Conservation (phyloP, 768 basidiomycete species). For the Astraeus odoratus region DNA sequence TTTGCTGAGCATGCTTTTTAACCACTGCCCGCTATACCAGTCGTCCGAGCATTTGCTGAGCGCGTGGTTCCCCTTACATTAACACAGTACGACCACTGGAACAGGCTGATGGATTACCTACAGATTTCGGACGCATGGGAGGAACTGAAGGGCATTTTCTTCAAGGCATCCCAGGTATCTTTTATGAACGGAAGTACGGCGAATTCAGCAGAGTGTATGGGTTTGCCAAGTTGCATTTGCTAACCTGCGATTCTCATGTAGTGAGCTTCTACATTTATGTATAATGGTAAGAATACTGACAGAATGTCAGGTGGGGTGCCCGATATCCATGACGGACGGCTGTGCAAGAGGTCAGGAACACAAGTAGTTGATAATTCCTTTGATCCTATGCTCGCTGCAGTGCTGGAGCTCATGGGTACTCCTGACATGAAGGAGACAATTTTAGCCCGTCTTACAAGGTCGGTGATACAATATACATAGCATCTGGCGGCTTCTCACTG, state of each 20-base stretch:
- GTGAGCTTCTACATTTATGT: conserved; percentile 27
- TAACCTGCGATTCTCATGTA: conserved; percentile 58
- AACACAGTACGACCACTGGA: conserved; percentile 72
- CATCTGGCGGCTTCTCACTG: no score
- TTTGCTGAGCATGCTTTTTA: not conserved
- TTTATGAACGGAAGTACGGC: conserved; percentile 56
- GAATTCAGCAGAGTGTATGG: conserved; percentile 57
- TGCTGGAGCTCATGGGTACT: conserved; percentile 61
- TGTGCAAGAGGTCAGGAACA: conserved; percentile 45
- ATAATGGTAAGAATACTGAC: not conserved
- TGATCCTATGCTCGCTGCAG: conserved; percentile 18
- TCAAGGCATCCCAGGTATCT: conserved; percentile 60
- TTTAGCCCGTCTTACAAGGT: conserved; percentile 50
- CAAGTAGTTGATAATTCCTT: not conserved
- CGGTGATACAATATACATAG: no score
- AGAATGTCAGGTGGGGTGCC: conserved; percentile 53
- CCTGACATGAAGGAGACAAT: conserved; percentile 52
- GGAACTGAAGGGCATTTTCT: conserved; percentile 51
- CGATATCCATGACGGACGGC: conserved; percentile 77
- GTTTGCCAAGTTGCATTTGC: conserved; percentile 59
- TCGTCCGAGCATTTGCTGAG: conserved; percentile 41
- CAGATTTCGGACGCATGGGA: conserved; percentile 75
- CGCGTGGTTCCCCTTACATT: conserved; percentile 45
- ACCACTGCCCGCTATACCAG: conserved; percentile 29
- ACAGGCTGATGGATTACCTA: conserved; percentile 59